phyloP scores from a whole-genome alignment of 1,284 basidiomycete genomes.

The Microstroma glucosiphilum region DNA sequence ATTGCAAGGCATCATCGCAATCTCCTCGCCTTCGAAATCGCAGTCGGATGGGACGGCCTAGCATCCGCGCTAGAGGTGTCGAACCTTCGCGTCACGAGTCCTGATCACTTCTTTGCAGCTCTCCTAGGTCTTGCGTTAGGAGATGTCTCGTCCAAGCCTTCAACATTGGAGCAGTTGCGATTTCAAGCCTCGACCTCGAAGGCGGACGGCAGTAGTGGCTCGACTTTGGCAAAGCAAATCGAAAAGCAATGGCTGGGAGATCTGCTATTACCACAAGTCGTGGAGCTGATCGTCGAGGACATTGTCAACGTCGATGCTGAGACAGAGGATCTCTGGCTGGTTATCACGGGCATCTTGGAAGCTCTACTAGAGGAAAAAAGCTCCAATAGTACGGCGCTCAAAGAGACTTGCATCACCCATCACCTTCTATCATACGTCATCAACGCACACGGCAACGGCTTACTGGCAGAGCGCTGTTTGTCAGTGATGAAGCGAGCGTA shows the following conservation, averaged over 20 bases:
- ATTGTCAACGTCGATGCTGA: neutral
- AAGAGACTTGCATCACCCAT: neutral
- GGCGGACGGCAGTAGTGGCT: neutral
- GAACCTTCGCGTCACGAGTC: constrained; percentile 12
- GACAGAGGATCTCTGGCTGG: neutral
- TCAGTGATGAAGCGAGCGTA: neutral
- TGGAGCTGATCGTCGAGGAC: neutral
- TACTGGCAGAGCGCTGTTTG: neutral
- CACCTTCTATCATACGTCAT: neutral
- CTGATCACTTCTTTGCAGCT: constrained; percentile 23
- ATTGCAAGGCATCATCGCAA: constrained; percentile 30
- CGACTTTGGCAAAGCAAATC: neutral
- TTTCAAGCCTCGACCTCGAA: constrained; percentile 14
- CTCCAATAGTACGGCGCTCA: neutral
- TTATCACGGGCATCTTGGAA: neutral
- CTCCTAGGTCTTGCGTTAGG: constrained; percentile 34
- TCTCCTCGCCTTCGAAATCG: constrained; percentile 25
- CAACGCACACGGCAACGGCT: neutral
- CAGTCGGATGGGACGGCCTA: constrained; percentile 36
- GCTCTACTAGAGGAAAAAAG: neutral
- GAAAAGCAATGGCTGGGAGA: no score
- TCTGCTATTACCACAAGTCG: no score
- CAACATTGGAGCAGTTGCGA: neutral
- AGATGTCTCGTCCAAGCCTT: constrained; percentile 21
- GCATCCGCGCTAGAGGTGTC: constrained; percentile 19